These are phyloP conservation scores for Trichoderma sp. DNA, from an alignment of 2,329 filamentous ascomycete genomes.

Conservation along the genomic window DNA sequence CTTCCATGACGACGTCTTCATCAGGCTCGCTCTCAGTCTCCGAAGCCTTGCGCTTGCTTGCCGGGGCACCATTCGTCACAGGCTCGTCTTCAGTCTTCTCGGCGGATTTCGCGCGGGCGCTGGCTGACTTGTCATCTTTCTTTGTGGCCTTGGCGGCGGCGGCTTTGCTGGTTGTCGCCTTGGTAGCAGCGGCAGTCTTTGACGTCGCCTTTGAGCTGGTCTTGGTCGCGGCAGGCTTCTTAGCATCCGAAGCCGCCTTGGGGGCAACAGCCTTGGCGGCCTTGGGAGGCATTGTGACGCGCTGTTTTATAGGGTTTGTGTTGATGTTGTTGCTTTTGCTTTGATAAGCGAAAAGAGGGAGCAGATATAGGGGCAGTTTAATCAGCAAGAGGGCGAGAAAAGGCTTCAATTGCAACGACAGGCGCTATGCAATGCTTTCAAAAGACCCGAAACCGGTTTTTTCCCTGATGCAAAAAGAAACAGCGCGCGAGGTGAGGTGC, in stretches of 20 bases:
- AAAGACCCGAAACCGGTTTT: background rate
- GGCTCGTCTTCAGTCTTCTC: conserved; percentile 43
- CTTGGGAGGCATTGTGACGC: conserved; percentile 38
- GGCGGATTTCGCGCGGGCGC: conserved; percentile 32
- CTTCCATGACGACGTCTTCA: conserved; percentile 27
- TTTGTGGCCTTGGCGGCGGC: conserved; percentile 34
- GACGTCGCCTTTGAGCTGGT: conserved; percentile 24
- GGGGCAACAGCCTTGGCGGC: conserved; percentile 28
- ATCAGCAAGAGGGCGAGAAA: background rate
- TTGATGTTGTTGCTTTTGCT: background rate
- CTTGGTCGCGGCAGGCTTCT: conserved; percentile 30
- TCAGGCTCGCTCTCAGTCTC: conserved; percentile 34
- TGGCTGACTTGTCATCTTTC: conserved; percentile 26
- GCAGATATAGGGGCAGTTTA: background rate
- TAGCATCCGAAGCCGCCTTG: conserved; percentile 33
- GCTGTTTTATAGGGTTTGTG: background rate
- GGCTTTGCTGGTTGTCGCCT: conserved; percentile 35
- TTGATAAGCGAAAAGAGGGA: conserved; percentile 6
- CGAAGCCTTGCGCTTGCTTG: conserved; percentile 35
- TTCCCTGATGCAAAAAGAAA: background rate
- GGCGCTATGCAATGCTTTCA: background rate
- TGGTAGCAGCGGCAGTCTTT: conserved; percentile 29
- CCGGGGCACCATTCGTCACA: conserved; percentile 28
- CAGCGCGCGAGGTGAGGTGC: conserved; percentile 7
- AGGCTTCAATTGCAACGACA: conserved; percentile 14